Evolutionary conservation across 148 eudicot species (phyloP).

Genomic region (Chenopodium suecicum): DNA sequence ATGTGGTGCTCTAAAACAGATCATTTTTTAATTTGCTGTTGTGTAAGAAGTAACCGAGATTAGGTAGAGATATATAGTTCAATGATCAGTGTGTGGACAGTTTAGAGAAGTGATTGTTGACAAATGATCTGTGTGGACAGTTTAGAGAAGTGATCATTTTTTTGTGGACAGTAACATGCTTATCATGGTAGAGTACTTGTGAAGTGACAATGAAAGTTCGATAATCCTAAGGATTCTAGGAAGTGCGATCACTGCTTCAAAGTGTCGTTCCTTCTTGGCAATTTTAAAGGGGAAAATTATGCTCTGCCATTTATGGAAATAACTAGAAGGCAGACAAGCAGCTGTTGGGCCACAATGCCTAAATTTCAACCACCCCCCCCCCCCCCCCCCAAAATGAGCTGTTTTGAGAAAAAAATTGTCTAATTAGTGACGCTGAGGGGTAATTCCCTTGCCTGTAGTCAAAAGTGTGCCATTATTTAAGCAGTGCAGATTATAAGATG

Average conservation of each 20-base stretch:
- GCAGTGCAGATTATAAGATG: not conserved
- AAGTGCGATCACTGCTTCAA: not conserved
- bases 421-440: too few species aligned
- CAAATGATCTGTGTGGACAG: not conserved
- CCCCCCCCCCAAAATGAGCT: too few species aligned
- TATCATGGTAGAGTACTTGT: not conserved
- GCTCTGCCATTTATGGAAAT: not conserved
- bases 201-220: not conserved
- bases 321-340: not conserved
- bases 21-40: not conserved
- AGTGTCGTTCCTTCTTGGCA: not conserved
- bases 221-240: not conserved
- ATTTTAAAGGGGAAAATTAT: not conserved
- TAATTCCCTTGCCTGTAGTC: not conserved
- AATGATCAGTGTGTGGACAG: not conserved
- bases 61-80: not conserved
- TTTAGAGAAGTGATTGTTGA: not conserved
- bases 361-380: not conserved
- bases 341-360: not conserved
- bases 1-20: not conserved
- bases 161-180: not conserved
- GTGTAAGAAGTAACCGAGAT: not conserved
- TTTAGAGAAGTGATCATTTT: not conserved
- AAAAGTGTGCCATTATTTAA: not conserved
- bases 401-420: too few species aligned